A percentile compares a stretch with the other conserved stretches of the same genome.
Evolutionary conservation across 2,329 filamentous ascomycete genomes (phyloP).

Genomic region (Neobulgaria alba): DNA sequence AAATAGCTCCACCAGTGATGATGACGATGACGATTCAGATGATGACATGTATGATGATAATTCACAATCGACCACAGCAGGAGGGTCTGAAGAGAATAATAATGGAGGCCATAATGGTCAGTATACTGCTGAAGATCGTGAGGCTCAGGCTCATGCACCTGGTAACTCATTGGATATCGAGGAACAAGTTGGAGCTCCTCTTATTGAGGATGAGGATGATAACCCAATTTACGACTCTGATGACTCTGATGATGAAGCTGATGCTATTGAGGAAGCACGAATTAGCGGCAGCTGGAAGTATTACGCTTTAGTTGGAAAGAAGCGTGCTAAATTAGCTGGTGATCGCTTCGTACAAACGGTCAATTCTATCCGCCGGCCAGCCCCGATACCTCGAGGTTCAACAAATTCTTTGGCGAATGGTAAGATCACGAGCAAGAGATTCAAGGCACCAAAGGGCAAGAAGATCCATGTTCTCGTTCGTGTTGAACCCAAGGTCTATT

Average conservation of each 20-base stretch:
- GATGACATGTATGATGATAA: constrained; percentile 51
- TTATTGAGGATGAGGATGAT: constrained; percentile 56
- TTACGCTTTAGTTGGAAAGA: constrained; percentile 49
- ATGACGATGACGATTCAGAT: constrained; percentile 63
- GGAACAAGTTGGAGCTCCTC: constrained; percentile 63
- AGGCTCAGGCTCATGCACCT: constrained; percentile 13
- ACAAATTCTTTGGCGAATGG: constrained; percentile 45
- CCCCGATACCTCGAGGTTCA: constrained; percentile 10
- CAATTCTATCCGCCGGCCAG: constrained; percentile 8
- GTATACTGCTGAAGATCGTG: constrained; percentile 16
- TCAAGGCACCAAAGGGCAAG: constrained; percentile 73
- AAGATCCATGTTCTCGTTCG: constrained; percentile 93
- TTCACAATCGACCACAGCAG: constrained; percentile 8
- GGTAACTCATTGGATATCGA: constrained; percentile 61
- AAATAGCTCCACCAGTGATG: constrained; percentile 69
- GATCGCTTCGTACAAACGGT: constrained; percentile 12
- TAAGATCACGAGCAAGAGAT: constrained; percentile 48
- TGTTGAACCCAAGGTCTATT: constrained; percentile 96
- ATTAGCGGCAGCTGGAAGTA: constrained; percentile 71
- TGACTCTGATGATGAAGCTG: constrained; percentile 68
- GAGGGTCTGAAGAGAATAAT: constrained; percentile 12
- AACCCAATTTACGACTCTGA: constrained; percentile 80
- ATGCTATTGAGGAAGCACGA: constrained; percentile 69
- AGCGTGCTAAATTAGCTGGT: constrained; percentile 18
- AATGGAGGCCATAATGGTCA: constrained; percentile 5